Conservation (phyloP, 495 filamentous ascomycete species). For the Evernia prunastri region DNA sequence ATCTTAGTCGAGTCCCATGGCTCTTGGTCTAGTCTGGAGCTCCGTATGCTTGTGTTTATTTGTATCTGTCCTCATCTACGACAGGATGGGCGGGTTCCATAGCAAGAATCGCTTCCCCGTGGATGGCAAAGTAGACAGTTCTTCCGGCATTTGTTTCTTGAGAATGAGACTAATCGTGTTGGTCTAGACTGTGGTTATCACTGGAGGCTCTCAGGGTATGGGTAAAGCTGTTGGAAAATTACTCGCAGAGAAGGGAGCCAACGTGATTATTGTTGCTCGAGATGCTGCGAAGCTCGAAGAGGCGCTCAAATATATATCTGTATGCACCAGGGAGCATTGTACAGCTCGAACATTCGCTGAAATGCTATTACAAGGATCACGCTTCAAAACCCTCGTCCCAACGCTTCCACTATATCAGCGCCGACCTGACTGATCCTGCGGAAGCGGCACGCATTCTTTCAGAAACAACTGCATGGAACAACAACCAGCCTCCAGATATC, state of each 20-base stretch:
- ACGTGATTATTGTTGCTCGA: conserved; percentile 77
- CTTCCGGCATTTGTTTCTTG: neutral
- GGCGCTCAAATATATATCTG: conserved; percentile 60
- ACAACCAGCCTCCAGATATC: conserved; percentile 64
- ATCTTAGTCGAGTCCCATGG: conserved; percentile 24
- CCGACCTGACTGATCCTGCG: conserved; percentile 64
- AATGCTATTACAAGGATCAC: conserved; percentile 62
- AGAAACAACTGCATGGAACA: conserved; percentile 80
- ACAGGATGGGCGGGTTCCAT: conserved; percentile 61
- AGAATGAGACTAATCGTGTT: neutral
- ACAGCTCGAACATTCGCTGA: conserved; percentile 56
- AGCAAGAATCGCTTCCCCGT: conserved; percentile 73
- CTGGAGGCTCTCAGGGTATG: conserved; percentile 91
- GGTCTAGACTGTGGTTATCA: conserved; percentile 71
- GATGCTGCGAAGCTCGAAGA: conserved; percentile 66
- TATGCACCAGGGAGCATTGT: conserved; percentile 28
- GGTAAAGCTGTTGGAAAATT: conserved; percentile 65
- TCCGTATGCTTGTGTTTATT: conserved; percentile 15
- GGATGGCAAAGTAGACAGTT: conserved; percentile 61
- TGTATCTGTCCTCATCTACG: conserved; percentile 24
- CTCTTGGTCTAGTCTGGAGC: conserved; percentile 31
- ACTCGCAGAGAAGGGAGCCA: conserved; percentile 76
- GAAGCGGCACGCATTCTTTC: conserved; percentile 62
- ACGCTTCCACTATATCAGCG: conserved; percentile 75
- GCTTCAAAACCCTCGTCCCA: conserved; percentile 58